Percentiles rank a stretch among this genome's conserved stretches.
These are phyloP conservation scores for Penicillium sp. DNA, from an alignment of 2,329 filamentous ascomycete genomes.

Conservation along the genomic window DNA sequence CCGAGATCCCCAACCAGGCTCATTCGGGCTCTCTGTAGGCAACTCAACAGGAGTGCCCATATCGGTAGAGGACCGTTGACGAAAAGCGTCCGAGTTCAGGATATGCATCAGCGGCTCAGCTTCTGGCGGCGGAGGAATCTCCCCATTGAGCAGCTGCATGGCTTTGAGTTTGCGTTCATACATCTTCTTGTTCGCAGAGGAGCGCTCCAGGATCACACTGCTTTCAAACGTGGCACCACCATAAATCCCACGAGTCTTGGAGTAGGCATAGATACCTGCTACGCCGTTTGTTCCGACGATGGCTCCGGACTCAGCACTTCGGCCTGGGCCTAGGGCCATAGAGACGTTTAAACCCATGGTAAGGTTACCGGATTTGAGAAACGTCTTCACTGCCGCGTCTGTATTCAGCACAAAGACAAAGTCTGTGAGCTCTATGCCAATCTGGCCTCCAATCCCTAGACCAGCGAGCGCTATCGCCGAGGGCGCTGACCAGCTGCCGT, in stretches of 20 bases:
- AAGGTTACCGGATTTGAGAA: conserved; percentile 82
- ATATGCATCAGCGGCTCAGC: conserved; percentile 79
- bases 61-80: neutral
- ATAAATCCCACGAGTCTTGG: conserved; percentile 93
- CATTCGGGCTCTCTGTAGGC: neutral
- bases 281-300: conserved; percentile 82
- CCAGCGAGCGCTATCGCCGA: conserved; percentile 46
- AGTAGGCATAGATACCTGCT: conserved; percentile 89
- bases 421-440: conserved; percentile 49
- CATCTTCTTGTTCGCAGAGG: conserved; percentile 91
- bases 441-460: conserved; percentile 46
- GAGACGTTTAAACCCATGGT: conserved; percentile 93
- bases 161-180: conserved; percentile 81
- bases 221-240: conserved; percentile 91
- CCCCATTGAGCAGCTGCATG: conserved; percentile 73
- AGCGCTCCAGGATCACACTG: conserved; percentile 82
- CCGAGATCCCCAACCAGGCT: neutral
- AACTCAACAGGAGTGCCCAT: neutral
- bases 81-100: conserved; percentile 60
- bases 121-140: conserved; percentile 71
- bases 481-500: conserved; percentile 48
- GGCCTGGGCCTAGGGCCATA: conserved; percentile 85
- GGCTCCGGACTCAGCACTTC: conserved; percentile 90
- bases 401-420: conserved; percentile 99
- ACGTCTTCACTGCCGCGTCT: conserved; percentile 77